These are phyloP conservation scores for Teratosphaeria viscida DNA, from an alignment of 2,329 filamentous ascomycete genomes.

Conservation along the genomic window DNA sequence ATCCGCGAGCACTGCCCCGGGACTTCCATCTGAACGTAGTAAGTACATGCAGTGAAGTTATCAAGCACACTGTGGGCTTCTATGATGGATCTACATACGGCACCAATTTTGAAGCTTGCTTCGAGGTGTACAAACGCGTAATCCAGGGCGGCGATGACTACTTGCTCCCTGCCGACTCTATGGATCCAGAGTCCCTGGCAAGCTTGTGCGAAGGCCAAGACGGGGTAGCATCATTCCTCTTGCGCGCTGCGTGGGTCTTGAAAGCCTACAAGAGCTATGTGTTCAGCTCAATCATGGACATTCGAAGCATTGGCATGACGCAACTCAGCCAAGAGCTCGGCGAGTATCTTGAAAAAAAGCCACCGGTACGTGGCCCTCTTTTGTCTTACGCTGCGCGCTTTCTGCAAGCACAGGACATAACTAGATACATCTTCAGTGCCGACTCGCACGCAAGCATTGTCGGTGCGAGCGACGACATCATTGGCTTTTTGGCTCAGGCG, in stretches of 20 bases:
- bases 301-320: conserved; percentile 70
- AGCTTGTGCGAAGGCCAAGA: conserved; percentile 8
- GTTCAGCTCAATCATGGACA: conserved; percentile 77
- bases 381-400: conserved; percentile 60
- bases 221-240: conserved; percentile 32
- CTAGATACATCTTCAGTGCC: conserved; percentile 80
- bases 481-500: conserved; percentile 78
- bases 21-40: conserved; percentile 15
- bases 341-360: conserved; percentile 13
- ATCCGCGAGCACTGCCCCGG: conserved; percentile 18
- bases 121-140: conserved; percentile 12
- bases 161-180: conserved; percentile 4
- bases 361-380: conserved; percentile 36
- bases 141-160: conserved; percentile 14
- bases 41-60: background rate
- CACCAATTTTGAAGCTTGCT: background rate
- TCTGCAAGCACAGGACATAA: conserved; percentile 58
- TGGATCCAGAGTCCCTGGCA: conserved; percentile 1
- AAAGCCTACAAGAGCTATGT: conserved; percentile 60
- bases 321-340: conserved; percentile 63
- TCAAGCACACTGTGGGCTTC: conserved; percentile 2
- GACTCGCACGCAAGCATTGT: conserved; percentile 91
- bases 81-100: background rate
- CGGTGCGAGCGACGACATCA: conserved; percentile 66
- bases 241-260: conserved; percentile 60